Conservation (phyloP, 306 rosid species). For the Aeschynomene evenia region DNA sequence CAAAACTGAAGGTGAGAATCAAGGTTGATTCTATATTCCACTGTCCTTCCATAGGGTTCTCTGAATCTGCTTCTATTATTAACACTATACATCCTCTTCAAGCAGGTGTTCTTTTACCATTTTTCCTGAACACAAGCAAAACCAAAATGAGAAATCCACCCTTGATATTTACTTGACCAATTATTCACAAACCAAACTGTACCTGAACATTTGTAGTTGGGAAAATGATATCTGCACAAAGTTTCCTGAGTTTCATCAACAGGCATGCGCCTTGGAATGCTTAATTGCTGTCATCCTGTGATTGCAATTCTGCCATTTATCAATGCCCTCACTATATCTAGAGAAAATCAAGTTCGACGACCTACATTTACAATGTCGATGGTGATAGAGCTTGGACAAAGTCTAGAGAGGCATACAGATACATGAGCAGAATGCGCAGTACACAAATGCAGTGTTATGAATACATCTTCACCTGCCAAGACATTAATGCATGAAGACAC, state of each 20-base stretch:
- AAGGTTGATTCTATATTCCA: not conserved
- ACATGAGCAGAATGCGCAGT: too few relatives aligned
- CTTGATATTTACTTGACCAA: not conserved
- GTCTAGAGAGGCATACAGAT: not conserved
- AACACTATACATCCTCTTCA: too few relatives aligned
- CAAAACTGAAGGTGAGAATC: slow-evolving; percentile 27
- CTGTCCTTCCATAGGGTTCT: too few relatives aligned
- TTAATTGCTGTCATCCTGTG: slow-evolving; percentile 81
- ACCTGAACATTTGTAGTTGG: slow-evolving; percentile 97
- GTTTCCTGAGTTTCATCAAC: slow-evolving; percentile 92
- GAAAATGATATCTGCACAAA: slow-evolving; percentile 81
- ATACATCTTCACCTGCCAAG: too few relatives aligned
- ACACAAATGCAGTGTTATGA: too few relatives aligned
- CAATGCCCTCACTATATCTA: slow-evolving; percentile 96
- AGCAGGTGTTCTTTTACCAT: slow-evolving; percentile 92
- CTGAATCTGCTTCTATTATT: too few relatives aligned
- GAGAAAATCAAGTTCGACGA: slow-evolving; percentile 94
- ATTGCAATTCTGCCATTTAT: slow-evolving; percentile 85
- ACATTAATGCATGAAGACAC: not conserved
- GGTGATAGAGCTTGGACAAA: not conserved
- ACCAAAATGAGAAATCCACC: not conserved
- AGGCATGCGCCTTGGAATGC: slow-evolving; percentile 87
- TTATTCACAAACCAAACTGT: slow-evolving; percentile 5
- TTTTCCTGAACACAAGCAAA: slow-evolving; percentile 65
- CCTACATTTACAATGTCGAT: slow-evolving; percentile 39